Evolutionary conservation across 2,329 filamentous ascomycete species (phyloP).

Genomic region (Aspergillus tamarii): DNA sequence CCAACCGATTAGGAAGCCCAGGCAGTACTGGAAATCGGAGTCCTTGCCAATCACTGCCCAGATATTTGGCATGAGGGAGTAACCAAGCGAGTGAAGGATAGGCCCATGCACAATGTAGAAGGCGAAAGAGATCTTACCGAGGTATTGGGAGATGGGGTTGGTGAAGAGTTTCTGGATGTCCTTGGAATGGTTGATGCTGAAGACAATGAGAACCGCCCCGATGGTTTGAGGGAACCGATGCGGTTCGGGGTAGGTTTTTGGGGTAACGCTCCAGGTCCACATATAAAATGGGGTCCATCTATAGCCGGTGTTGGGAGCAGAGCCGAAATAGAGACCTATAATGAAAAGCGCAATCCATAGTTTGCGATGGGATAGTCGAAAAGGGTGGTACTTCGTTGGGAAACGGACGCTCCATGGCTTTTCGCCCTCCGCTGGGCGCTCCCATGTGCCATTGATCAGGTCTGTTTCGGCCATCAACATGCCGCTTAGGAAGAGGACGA

Average conservation of each 20-base stretch:
- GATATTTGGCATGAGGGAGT: slow-evolving; percentile 47
- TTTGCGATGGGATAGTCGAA: slow-evolving; percentile 31
- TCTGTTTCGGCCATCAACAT: slow-evolving; percentile 50
- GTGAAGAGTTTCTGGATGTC: slow-evolving; percentile 47
- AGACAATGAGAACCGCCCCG: slow-evolving; percentile 47
- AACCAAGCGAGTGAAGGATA: slow-evolving; percentile 47
- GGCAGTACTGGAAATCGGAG: slow-evolving; percentile 42
- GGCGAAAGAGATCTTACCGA: slow-evolving; percentile 52
- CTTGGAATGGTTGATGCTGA: slow-evolving; percentile 45
- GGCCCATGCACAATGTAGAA: slow-evolving; percentile 54
- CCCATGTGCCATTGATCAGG: slow-evolving; percentile 44
- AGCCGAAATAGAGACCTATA: slow-evolving; percentile 47
- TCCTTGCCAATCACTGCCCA: slow-evolving; percentile 45
- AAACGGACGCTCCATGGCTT: slow-evolving; percentile 22
- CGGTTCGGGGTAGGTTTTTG: slow-evolving; percentile 44
- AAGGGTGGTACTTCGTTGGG: slow-evolving; percentile 14
- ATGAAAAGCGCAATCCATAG: slow-evolving; percentile 44
- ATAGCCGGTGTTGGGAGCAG: slow-evolving; percentile 44
- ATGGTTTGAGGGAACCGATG: slow-evolving; percentile 50
- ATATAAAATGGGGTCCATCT: slow-evolving; percentile 48
- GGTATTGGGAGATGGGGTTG: slow-evolving; percentile 46
- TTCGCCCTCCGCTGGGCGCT: slow-evolving; percentile 24
- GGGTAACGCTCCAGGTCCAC: slow-evolving; percentile 44
- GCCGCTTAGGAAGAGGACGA: slow-evolving; percentile 46
- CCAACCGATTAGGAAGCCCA: slow-evolving; percentile 46